Conservation (phyloP, 2,329 filamentous ascomycete genomes). For the Penicillium sp. region DNA sequence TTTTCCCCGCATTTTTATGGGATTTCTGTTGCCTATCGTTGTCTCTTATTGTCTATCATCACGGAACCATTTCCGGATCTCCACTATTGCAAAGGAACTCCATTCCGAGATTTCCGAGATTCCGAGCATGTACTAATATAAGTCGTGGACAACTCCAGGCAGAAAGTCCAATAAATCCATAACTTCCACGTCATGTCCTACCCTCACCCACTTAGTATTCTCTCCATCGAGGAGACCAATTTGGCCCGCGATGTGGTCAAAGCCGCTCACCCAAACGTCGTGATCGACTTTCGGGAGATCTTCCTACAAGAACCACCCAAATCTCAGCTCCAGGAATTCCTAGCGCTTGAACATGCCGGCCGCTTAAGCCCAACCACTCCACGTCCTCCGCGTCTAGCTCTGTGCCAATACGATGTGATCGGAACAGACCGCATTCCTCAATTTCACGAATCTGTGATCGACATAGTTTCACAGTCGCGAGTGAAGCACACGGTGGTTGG, state of each 20-base stretch:
- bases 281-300: constrained; percentile 49
- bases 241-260: constrained; percentile 33
- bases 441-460: constrained; percentile 55
- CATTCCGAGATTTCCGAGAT: constrained; percentile 2
- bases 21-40: neutral
- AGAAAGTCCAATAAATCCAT: neutral
- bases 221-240: constrained; percentile 34
- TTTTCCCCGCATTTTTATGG: neutral
- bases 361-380: constrained; percentile 39
- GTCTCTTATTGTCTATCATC: neutral
- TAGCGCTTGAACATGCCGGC: constrained; percentile 48
- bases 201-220: constrained; percentile 32
- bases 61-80: constrained; percentile 3
- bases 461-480: constrained; percentile 42
- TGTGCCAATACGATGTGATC: constrained; percentile 57
- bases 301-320: constrained; percentile 52
- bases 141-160: neutral
- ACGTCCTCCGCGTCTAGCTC: constrained; percentile 49
- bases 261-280: constrained; percentile 26
- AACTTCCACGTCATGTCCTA: constrained; percentile 22
- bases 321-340: constrained; percentile 45
- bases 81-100: neutral
- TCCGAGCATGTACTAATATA: neutral
- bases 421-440: constrained; percentile 50
- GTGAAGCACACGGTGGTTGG: constrained; percentile 48